These are phyloP conservation scores for Rhododendron simsii DNA, from an alignment of 148 eudicot genomes.

Conservation along the genomic window DNA sequence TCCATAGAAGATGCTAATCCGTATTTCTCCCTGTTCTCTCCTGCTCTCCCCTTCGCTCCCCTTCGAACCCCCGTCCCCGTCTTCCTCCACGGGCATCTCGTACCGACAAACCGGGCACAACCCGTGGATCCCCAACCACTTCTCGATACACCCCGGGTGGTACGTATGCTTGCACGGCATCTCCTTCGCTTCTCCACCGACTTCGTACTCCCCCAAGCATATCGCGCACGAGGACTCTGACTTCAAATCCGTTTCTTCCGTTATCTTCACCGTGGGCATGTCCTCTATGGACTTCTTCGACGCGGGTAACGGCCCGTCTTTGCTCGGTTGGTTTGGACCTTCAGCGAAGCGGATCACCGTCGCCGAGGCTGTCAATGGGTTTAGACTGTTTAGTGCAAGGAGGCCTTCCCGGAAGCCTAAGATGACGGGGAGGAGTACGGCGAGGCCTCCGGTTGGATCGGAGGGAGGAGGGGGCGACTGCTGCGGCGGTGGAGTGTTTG, in stretches of 20 bases:
- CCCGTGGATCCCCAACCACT: constrained; percentile 38
- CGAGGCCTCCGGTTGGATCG: neutral
- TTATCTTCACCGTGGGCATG: constrained; percentile 20
- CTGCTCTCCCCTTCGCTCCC: constrained; percentile 1
- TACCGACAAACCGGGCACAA: constrained; percentile 43
- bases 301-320: constrained; percentile 29
- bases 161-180: constrained; percentile 41
- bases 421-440: neutral
- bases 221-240: constrained; percentile 26
- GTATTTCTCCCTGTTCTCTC: neutral
- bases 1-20: neutral
- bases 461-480: neutral
- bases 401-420: neutral
- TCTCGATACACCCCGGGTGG: constrained; percentile 30
- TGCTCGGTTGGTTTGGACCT: neutral
- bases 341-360: constrained; percentile 9
- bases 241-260: constrained; percentile 12
- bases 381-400: too few relatives aligned
- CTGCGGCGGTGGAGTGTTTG: neutral
- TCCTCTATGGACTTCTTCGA: constrained; percentile 33
- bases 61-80: neutral
- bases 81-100: constrained; percentile 30
- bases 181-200: constrained; percentile 30
- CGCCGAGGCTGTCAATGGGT: neutral
- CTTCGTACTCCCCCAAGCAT: constrained; percentile 30